A percentile compares a stretch with the other conserved stretches of the same genome.
Conservation (phyloP, 768 basidiomycete genomes). For the Sutorius australiensis region DNA sequence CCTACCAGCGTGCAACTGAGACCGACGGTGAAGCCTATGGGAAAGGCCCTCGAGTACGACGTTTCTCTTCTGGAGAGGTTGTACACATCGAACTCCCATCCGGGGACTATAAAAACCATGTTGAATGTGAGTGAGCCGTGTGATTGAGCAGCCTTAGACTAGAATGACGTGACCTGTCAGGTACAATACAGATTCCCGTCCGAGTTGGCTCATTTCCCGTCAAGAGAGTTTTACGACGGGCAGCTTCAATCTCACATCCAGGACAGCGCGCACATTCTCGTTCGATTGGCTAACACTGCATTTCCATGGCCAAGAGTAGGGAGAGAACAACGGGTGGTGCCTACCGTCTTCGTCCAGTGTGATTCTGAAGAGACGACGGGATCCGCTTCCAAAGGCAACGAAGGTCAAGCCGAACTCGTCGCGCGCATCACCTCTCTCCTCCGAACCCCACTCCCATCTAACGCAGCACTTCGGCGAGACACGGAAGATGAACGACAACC, state of each 20-base stretch:
- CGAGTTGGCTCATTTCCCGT: constrained; percentile 58
- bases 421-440: constrained; percentile 46
- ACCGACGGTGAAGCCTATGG: constrained; percentile 60
- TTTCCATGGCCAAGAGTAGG: constrained; percentile 56
- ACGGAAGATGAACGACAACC: neutral
- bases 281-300: constrained; percentile 34
- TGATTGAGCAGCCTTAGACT: too few relatives aligned
- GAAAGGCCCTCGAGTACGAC: constrained; percentile 52
- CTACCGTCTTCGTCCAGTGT: constrained; percentile 59
- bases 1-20: constrained; percentile 57
- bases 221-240: constrained; percentile 58
- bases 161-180: constrained; percentile 20
- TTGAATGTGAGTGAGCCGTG: constrained; percentile 40
- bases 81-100: constrained; percentile 36
- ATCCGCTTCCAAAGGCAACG: constrained; percentile 58
- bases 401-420: constrained; percentile 53
- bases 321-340: constrained; percentile 33
- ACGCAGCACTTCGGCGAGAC: neutral
- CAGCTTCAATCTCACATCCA: constrained; percentile 45
- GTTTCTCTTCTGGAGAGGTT: constrained; percentile 60
- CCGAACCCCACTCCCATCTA: constrained; percentile 7
- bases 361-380: constrained; percentile 54
- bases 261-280: constrained; percentile 35
- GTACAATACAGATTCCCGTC: constrained; percentile 63
- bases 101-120: constrained; percentile 54